Evolutionary conservation across 495 filamentous ascomycete genomes (phyloP), one percentile per base, ranked within the genome.

Genomic region (Lophiotrema nucula): DNA sequence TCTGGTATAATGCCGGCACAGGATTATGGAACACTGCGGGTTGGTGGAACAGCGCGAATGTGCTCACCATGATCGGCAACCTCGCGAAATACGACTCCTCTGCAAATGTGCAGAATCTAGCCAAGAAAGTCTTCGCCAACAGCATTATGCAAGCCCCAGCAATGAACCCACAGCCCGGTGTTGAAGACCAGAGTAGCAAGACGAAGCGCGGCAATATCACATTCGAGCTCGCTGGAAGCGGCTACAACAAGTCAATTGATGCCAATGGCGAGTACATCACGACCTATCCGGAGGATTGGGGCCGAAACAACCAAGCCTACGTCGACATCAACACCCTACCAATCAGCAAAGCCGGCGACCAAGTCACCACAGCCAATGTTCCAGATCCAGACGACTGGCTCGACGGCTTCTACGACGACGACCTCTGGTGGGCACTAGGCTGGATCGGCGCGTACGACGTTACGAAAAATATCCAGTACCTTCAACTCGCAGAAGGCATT

Each of bases 1-100:
- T 41, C 21, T 89, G 83, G 82, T 90, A 89, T 58, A 79, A 88
- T 65, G 47, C 55, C 2, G 60, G 60, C 6, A 85, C 76, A 0
- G 87, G 87, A 15, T 72, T 88, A 11, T 90, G 84, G 83, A 67
- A 81, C 58, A 84, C 81, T 0, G 77, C 74, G 23, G 83, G 83
- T 1, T 91, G 88, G 88, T 91, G 88, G 88, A 88, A 90, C 70
- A 81, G 79, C 35, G 87, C 83, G 53, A 91, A 89, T 67, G 78
- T 76, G 51, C 69, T 90, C 56, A 88, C 84, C 1, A 74, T 77
- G 22, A 66, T 88, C 33, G 81, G 77, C 57, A 83, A 90, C 63
- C 77, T 86, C 58, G 83, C 83, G 15, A 56, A 72, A 10, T 33
- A 79, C 15, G 77, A 82, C 56, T 44, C 53, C 27, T 51, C 50